These are phyloP conservation scores for Penicillium diatomitis DNA, from an alignment of 495 filamentous ascomycete genomes.

Conservation along the genomic window DNA sequence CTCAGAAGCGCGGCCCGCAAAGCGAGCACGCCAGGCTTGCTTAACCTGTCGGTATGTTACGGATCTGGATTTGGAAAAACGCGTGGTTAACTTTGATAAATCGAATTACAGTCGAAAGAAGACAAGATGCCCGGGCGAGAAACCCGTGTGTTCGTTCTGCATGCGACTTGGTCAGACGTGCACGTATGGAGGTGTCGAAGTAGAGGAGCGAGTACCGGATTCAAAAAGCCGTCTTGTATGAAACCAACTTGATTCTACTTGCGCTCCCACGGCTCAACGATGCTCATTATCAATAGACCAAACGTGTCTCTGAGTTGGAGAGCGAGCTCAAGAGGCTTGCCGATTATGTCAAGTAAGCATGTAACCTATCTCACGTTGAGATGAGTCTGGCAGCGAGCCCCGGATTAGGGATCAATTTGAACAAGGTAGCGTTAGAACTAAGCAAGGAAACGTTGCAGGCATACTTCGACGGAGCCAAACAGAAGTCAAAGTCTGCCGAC, in stretches of 20 bases:
- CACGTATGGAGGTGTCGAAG: conserved; percentile 23
- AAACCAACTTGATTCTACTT: no score
- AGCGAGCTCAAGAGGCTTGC: conserved; percentile 26
- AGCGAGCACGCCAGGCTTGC: neutral
- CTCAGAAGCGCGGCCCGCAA: neutral
- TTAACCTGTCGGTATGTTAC: neutral
- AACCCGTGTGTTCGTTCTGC: conserved; percentile 33
- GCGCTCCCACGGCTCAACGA: no score
- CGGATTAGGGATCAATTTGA: no score
- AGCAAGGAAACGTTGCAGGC: no score
- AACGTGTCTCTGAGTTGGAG: conserved; percentile 30
- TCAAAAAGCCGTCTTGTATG: conserved; percentile 1
- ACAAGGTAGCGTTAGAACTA: no score
- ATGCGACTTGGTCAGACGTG: conserved; percentile 31
- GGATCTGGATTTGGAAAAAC: no score
- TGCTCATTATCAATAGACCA: conserved; percentile 15
- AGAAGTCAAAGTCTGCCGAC: no score
- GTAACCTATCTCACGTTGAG: no score
- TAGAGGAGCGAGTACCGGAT: conserved; percentile 11
- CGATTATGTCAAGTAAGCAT: conserved; percentile 13
- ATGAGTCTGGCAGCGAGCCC: no score
- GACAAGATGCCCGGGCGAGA: conserved; percentile 35
- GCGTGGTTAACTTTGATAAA: no score
- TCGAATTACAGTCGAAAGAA: conserved; percentile 26
- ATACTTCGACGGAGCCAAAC: no score